Base-by-base conservation (phyloP, 2,329 filamentous ascomycete species). In the Penicillium griseofulvum region DNA sequence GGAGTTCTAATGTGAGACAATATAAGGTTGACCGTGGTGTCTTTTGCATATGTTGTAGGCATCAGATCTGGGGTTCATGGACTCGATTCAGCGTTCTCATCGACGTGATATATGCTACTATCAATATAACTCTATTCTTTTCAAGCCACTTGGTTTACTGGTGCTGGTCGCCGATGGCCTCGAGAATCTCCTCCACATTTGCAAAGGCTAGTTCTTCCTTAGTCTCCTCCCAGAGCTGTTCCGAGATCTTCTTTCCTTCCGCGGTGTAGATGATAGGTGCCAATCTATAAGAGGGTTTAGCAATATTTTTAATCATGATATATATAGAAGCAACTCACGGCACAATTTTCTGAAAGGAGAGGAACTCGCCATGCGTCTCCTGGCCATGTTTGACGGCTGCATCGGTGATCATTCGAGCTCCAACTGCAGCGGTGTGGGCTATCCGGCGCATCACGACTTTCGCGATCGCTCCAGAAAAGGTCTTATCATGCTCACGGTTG, bases 151-250 rank as follows among this genome's bases (percentile, higher is more conserved):
- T 22, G 2, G 22, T 22, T 22, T 22, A 22, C 22, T 22, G 22
- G 22, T 22, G 22, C 22, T 3, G 4, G 22, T 22, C 22, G 22
- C 22, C 22, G 22, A 31, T 31, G 7, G 19, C n/a, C 14, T 42
- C 28, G 24, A 42, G 14, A 28, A 62, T 56, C 5, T 50, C 50
- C 24, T 49, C 43, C 22, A 60, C 52, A 39, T 57, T 52, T 4
- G 60, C 64, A 54, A 67, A 66, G 9, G 52, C 52, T 22, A 56
- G 56, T 24, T 64, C 65, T 17, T 55, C 50, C 31, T 66, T 50
- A 2, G 65, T 67, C 48, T 68, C 59, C 16, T 59, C 33, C 76
- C 76, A 80, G 3, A 78, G 50, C 16, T 63, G 64, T 2, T 77
- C 66, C n/a, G 59, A 71, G 17, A 75, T 55, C 1, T 61, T 56